These are phyloP conservation scores for Crucihimalaya himalaica DNA, from an alignment of 345 rosid species.

Conservation along the genomic window DNA sequence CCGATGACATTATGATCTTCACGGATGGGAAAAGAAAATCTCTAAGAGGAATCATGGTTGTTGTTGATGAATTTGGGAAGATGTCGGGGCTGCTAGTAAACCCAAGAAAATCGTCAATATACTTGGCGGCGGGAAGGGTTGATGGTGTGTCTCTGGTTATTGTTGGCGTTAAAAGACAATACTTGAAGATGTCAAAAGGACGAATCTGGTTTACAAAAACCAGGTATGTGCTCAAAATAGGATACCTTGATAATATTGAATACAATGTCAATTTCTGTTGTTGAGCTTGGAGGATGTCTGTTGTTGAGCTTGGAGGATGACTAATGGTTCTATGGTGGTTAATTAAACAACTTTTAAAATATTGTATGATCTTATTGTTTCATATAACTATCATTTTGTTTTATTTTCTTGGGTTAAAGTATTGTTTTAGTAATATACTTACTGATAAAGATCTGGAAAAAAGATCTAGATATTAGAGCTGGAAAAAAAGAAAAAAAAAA, in stretches of 20 bases:
- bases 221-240: background rate
- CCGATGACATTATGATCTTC: no score
- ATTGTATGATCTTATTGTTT: background rate
- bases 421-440: background rate
- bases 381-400: background rate
- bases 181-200: background rate
- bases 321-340: background rate
- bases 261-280: background rate
- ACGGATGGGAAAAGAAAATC: no score
- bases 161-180: background rate
- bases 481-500: background rate
- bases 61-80: no score
- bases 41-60: no score
- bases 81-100: no score
- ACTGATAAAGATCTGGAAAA: no score
- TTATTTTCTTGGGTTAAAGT: background rate
- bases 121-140: no score
- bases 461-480: conserved; percentile 2
- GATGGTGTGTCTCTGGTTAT: background rate
- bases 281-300: no score
- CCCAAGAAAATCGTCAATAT: no score
- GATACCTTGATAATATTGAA: background rate
- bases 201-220: background rate
- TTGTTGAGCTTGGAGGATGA: background rate
- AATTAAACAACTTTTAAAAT: background rate